These are phyloP conservation scores for Prunus mume DNA, from an alignment of 306 rosid genomes.

Conservation along the genomic window DNA sequence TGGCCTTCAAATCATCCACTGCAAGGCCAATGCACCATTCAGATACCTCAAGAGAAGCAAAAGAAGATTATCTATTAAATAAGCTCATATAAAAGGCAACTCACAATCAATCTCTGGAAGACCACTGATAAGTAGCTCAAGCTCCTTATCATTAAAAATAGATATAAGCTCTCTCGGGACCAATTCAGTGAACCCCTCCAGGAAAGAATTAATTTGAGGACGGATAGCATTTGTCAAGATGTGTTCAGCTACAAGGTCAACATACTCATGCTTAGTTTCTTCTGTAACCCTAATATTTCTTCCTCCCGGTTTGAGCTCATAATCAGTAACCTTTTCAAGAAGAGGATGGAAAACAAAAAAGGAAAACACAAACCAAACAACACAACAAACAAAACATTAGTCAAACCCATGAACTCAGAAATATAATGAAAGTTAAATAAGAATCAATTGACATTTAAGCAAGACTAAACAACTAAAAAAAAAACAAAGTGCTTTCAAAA, in stretches of 20 bases:
- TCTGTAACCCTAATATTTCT: conserved; percentile 95
- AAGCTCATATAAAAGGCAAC: conserved; percentile 26
- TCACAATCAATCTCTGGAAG: conserved; percentile 99
- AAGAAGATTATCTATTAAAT: not conserved
- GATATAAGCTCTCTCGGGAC: conserved; percentile 82
- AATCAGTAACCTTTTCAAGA: conserved; percentile 79
- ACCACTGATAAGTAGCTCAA: conserved; percentile 98
- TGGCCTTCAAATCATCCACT: conserved; percentile 98
- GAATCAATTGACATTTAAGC: not conserved
- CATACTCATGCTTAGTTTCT: conserved; percentile 98
- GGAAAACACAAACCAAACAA: not conserved
- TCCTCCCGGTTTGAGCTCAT: conserved; percentile 98
- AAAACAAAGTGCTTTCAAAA: not conserved
- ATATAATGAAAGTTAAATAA: not conserved
- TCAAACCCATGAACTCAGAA: not conserved
- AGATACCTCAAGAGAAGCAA: conserved; percentile 16
- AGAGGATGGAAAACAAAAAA: not conserved
- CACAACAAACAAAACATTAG: not conserved
- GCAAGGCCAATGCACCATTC: conserved; percentile 37
- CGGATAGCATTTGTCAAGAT: conserved; percentile 91
- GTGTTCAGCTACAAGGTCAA: conserved; percentile 97
- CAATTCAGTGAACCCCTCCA: conserved; percentile 81
- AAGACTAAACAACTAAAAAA: not conserved
- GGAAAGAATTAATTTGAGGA: conserved; percentile 87
- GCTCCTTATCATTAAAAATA: conserved; percentile 93